A percentile compares a stretch with the other conserved stretches of the same genome.
Evolutionary conservation across 164 flowering plant species (phyloP).

Genomic region (Paratinospora sagittata): DNA sequence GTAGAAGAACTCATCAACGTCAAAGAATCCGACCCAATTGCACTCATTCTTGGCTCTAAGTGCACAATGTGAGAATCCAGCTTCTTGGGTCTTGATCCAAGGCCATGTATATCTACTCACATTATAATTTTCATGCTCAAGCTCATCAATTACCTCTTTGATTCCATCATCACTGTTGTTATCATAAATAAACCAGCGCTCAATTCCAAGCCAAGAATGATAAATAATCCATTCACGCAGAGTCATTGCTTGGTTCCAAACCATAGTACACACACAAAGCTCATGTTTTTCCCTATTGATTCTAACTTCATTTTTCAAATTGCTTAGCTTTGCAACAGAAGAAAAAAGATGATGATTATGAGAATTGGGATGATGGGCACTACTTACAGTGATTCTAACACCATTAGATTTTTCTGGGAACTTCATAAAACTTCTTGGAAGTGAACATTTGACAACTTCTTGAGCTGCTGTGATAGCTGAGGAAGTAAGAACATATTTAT

Average conservation of each 20-base stretch:
- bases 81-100: constrained; percentile 91
- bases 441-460: constrained; percentile 60
- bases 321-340: constrained; percentile 58
- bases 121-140: constrained; percentile 40
- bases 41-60: constrained; percentile 54
- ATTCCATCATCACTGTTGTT: constrained; percentile 75
- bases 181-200: constrained; percentile 81
- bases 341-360: constrained; percentile 28
- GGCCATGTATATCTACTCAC: constrained; percentile 75
- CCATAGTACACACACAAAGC: constrained; percentile 85
- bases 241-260: constrained; percentile 74
- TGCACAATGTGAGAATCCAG: constrained; percentile 87
- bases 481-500: constrained; percentile 23
- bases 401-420: constrained; percentile 42
- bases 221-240: constrained; percentile 71
- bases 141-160: constrained; percentile 44
- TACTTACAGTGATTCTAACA: constrained; percentile 43
- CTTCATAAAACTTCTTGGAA: constrained; percentile 43
- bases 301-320: not conserved
- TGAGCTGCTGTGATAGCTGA: constrained; percentile 64
- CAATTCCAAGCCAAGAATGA: constrained; percentile 80
- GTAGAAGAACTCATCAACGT: constrained; percentile 85
- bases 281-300: constrained; percentile 31
- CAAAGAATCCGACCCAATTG: constrained; percentile 79
- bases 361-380: constrained; percentile 10